A percentile compares a stretch with the other conserved stretches of the same genome.
Conservation (phyloP, 352 stramenopile species). For the Phytophthora megakarya region DNA sequence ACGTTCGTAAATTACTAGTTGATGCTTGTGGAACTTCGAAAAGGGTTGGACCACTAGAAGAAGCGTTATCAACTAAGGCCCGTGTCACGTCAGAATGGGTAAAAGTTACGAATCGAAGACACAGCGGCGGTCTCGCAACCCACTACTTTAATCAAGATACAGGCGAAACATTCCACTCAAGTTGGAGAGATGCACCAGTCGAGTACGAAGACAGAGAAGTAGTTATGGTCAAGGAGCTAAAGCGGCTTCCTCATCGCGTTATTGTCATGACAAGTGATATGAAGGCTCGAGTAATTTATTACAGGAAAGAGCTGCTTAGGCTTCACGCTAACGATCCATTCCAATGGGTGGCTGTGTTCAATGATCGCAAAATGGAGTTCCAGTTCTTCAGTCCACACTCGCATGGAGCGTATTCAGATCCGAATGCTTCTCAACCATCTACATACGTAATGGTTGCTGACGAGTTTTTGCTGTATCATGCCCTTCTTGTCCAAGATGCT, state of each 20-base stretch:
- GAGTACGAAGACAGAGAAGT: constrained; percentile 59
- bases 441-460: constrained; percentile 65
- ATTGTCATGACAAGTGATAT: constrained; percentile 46
- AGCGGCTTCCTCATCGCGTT: constrained; percentile 41
- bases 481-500: constrained; percentile 71
- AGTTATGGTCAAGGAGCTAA: constrained; percentile 27
- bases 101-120: constrained; percentile 29
- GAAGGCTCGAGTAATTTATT: constrained; percentile 19
- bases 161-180: constrained; percentile 32
- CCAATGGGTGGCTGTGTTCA: constrained; percentile 64
- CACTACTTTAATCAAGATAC: constrained; percentile 79
- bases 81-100: constrained; percentile 69
- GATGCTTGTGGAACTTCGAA: constrained; percentile 4
- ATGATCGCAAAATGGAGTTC: constrained; percentile 54
- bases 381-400: constrained; percentile 58
- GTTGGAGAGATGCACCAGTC: constrained; percentile 42
- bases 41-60: constrained; percentile 28
- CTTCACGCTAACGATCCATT: constrained; percentile 40
- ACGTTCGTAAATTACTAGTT: constrained; percentile 17
- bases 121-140: not conserved
- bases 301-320: constrained; percentile 20
- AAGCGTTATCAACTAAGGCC: constrained; percentile 37
- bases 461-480: constrained; percentile 62
- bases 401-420: constrained; percentile 13
- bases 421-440: constrained; percentile 21